Conservation (phyloP, 2,329 filamentous ascomycete genomes). For the Aspergillus pseudoviridinutans region DNA sequence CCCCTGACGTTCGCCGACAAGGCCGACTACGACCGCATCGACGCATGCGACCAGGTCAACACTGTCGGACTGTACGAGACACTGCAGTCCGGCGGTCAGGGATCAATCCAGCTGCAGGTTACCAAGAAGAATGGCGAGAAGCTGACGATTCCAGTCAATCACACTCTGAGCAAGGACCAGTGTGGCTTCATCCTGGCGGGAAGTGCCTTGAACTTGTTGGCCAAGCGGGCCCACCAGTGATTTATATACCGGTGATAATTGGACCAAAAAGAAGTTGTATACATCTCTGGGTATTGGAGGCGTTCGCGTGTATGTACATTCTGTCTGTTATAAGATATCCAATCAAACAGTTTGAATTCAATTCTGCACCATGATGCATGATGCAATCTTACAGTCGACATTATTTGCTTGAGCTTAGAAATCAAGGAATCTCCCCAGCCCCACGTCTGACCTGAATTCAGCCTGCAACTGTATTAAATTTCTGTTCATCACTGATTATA, state of each 20-base stretch:
- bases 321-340: background rate
- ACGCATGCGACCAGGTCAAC: constrained; percentile 75
- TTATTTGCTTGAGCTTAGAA: background rate
- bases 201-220: constrained; percentile 86
- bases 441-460: background rate
- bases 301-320: background rate
- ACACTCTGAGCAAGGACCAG: constrained; percentile 86
- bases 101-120: constrained; percentile 17
- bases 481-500: background rate
- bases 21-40: constrained; percentile 78
- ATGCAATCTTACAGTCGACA: background rate
- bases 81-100: constrained; percentile 45
- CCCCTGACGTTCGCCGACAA: constrained; percentile 88
- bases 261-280: background rate
- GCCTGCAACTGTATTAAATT: background rate
- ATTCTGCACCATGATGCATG: background rate
- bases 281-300: background rate
- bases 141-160: constrained; percentile 71
- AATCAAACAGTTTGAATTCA: background rate
- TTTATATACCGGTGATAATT: background rate
- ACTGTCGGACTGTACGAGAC: constrained; percentile 83
- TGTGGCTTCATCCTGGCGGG: constrained; percentile 88
- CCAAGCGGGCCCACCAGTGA: constrained; percentile 49
- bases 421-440: background rate
- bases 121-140: constrained; percentile 53